Conservation (phyloP, 768 basidiomycete species). For the Pleurotus tuber-regium region DNA sequence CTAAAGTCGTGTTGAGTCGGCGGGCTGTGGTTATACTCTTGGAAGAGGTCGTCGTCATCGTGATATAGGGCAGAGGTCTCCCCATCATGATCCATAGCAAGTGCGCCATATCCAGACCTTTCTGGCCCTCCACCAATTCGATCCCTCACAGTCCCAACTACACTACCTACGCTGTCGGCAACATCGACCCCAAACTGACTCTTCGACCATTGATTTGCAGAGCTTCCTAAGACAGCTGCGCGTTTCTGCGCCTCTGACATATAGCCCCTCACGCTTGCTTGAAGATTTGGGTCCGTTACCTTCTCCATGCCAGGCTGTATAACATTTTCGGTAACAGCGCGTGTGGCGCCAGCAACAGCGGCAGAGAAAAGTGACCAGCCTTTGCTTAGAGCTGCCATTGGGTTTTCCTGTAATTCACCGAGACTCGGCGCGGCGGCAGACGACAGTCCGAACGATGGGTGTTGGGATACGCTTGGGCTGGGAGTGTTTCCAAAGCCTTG, state of each 20-base stretch:
- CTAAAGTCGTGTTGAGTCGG: slow-evolving; percentile 7
- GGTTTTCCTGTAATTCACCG: slow-evolving; percentile 83
- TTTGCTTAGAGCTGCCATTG: slow-evolving; percentile 81
- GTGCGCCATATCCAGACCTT: slow-evolving; percentile 47
- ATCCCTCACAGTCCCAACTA: slow-evolving; percentile 64
- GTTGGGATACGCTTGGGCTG: slow-evolving; percentile 43
- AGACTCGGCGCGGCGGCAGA: slow-evolving; percentile 80
- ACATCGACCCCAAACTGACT: slow-evolving; percentile 82
- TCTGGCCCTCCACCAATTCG: slow-evolving; percentile 53
- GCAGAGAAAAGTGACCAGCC: slow-evolving; percentile 96
- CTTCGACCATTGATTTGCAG: slow-evolving; percentile 79
- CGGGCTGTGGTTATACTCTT: slow-evolving; percentile 37
- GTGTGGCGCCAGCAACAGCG: slow-evolving; percentile 76
- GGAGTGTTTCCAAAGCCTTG: slow-evolving; percentile 90
- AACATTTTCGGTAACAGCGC: slow-evolving; percentile 79
- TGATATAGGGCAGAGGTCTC: slow-evolving; percentile 64
- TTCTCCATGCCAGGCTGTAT: slow-evolving; percentile 88
- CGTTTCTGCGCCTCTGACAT: slow-evolving; percentile 64
- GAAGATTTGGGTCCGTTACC: slow-evolving; percentile 77
- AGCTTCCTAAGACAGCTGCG: slow-evolving; percentile 57
- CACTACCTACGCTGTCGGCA: slow-evolving; percentile 68
- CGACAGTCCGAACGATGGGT: slow-evolving; percentile 72
- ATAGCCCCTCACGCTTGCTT: slow-evolving; percentile 72
- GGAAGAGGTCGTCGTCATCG: slow-evolving; percentile 68
- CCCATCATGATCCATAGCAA: slow-evolving; percentile 43